These are phyloP conservation scores for Psidium friedrichsthalianum DNA, from an alignment of 345 rosid species.

Conservation along the genomic window DNA sequence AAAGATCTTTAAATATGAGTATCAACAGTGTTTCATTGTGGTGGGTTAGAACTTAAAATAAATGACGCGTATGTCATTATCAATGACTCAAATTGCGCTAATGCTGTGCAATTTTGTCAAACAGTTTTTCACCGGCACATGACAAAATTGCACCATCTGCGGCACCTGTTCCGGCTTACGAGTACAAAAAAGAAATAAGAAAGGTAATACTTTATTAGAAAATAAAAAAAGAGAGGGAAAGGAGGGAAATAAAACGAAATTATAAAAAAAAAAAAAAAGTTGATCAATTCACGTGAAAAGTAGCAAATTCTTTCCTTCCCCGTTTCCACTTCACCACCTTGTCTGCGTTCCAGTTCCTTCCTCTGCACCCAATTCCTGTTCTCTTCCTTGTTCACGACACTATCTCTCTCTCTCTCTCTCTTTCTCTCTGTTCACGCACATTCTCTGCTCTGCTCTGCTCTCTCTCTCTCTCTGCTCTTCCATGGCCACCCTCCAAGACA, in stretches of 20 bases:
- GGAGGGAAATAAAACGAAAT: not conserved
- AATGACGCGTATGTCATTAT: not conserved
- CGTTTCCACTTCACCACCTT: not conserved
- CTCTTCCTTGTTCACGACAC: not conserved
- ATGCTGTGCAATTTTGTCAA: not conserved
- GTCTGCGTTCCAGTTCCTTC: not conserved
- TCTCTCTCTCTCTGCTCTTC: not conserved
- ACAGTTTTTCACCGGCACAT: not conserved
- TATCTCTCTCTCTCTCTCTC: not conserved
- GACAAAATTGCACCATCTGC: not conserved
- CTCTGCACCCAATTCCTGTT: not conserved
- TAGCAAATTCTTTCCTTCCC: not conserved
- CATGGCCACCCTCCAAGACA: slow-evolving; percentile 88
- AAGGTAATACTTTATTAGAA: not conserved
- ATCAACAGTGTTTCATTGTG: fast-evolving
- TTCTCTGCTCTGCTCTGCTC: not conserved
- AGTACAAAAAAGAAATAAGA: not conserved
- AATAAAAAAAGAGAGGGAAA: not conserved
- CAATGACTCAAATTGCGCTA: not conserved
- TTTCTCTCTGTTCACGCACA: not conserved
- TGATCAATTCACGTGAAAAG: not conserved
- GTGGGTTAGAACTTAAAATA: not conserved
- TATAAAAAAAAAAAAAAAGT: not conserved
- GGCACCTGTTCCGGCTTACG: not conserved
- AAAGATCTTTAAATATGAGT: not conserved